phyloP scores from a whole-genome alignment of 768 basidiomycete species.

The Tulasnella sp. region DNA sequence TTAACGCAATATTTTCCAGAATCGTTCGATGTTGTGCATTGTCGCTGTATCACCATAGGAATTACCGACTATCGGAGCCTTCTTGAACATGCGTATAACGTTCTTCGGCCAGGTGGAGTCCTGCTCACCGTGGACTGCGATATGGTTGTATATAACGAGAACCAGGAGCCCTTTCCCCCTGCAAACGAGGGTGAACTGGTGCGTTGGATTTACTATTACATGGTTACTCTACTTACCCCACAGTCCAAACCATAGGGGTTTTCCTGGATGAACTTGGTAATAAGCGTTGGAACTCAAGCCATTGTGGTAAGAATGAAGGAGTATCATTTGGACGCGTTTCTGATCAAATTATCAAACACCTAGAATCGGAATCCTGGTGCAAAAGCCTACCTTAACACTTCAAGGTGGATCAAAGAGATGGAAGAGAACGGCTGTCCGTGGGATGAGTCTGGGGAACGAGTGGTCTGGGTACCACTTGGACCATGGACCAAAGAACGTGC shows the following conservation, averaged over 20 bases:
- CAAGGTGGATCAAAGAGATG: slow-evolving; percentile 8
- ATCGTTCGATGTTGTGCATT: slow-evolving; percentile 27
- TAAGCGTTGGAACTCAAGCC: background rate
- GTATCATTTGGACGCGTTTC: background rate
- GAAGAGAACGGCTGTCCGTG: background rate
- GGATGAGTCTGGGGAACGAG: background rate
- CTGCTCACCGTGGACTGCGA: slow-evolving; percentile 22
- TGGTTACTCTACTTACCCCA: background rate
- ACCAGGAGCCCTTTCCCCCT: slow-evolving; percentile 17
- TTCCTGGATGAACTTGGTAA: background rate
- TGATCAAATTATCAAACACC: background rate
- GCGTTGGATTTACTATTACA: background rate
- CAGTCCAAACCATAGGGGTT: background rate
- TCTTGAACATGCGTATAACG: background rate
- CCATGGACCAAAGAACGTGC: background rate
- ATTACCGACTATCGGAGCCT: slow-evolving; percentile 19
- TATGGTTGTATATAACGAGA: slow-evolving; percentile 6
- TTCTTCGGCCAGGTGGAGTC: slow-evolving; percentile 20
- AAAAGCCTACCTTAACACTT: background rate
- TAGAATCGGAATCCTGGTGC: background rate
- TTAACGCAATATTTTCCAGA: slow-evolving; percentile 1
- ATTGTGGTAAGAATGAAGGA: background rate
- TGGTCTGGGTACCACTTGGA: background rate
- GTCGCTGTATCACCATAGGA: slow-evolving; percentile 17
- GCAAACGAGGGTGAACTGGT: slow-evolving; percentile 4